These are phyloP conservation scores for Auriscalpium orientale DNA, from an alignment of 768 basidiomycete species.

Conservation along the genomic window DNA sequence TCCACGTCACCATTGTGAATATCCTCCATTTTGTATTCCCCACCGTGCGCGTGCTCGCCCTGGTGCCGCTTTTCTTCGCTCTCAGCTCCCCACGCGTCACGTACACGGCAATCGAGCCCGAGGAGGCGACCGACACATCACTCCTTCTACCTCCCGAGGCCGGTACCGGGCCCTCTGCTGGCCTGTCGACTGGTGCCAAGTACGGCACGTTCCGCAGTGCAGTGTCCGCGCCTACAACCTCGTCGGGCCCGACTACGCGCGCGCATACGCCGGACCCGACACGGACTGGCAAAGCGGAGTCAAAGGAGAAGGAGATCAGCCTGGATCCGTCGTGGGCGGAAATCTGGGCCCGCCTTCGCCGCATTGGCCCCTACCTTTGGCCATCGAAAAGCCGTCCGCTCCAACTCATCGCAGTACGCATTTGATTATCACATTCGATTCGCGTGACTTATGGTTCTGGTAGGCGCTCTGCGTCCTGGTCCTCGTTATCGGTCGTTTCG, in stretches of 20 bases:
- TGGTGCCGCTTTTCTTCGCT: conserved; percentile 50
- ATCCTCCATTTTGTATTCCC: conserved; percentile 49
- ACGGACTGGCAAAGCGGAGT: conserved; percentile 21
- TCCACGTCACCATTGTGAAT: too few species aligned
- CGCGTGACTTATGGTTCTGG: neutral
- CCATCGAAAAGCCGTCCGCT: conserved; percentile 58
- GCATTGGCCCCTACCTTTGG: conserved; percentile 79
- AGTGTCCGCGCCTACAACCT: conserved; percentile 36
- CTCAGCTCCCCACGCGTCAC: conserved; percentile 58
- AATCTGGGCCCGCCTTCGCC: conserved; percentile 53
- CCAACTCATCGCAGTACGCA: conserved; percentile 60
- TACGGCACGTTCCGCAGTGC: conserved; percentile 67
- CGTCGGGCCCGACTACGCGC: conserved; percentile 47
- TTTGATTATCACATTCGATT: neutral
- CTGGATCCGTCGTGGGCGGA: conserved; percentile 68
- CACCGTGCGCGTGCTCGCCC: conserved; percentile 55
- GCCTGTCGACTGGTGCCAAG: conserved; percentile 45
- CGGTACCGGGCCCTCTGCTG: conserved; percentile 38
- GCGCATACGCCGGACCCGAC: conserved; percentile 25
- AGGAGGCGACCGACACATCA: conserved; percentile 40
- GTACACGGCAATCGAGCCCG: conserved; percentile 46
- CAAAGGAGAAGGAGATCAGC: conserved; percentile 39
- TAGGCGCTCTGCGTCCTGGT: conserved; percentile 64
- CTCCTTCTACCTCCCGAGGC: conserved; percentile 49
- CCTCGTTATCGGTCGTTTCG: conserved; percentile 65